Evolutionary conservation across 1,284 basidiomycete species (phyloP).

Genomic region (Ustilago xerochloae): DNA sequence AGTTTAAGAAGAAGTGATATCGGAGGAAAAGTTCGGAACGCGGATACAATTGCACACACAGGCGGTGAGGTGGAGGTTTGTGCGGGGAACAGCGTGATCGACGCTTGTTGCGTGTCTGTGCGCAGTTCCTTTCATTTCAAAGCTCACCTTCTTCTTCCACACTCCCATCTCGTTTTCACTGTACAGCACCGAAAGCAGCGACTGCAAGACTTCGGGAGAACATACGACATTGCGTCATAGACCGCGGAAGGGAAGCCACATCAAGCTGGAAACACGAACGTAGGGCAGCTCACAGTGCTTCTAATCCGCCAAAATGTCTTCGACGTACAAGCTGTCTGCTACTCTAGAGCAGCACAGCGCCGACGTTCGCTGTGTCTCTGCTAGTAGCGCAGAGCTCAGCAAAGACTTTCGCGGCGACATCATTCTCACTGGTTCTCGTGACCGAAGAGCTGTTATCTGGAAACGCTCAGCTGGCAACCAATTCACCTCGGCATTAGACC

Average conservation of each 20-base stretch:
- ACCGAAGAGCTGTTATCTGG: slow-evolving; percentile 51
- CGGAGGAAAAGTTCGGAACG: slow-evolving; percentile 6
- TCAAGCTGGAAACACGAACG: too few species aligned
- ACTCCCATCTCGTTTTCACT: not conserved
- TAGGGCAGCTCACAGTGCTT: not conserved
- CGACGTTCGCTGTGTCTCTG: slow-evolving; percentile 60
- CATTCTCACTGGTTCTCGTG: slow-evolving; percentile 57
- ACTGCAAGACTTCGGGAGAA: too few species aligned
- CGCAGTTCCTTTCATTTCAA: slow-evolving; percentile 5
- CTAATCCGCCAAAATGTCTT: slow-evolving; percentile 20
- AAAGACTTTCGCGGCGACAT: slow-evolving; percentile 39
- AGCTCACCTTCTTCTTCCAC: not conserved
- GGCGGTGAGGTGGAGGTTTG: slow-evolving; percentile 26
- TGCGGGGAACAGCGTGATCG: slow-evolving; percentile 29
- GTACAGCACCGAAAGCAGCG: too few species aligned
- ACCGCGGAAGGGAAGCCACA: too few species aligned
- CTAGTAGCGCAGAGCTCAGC: slow-evolving; percentile 22
- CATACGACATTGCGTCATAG: too few species aligned
- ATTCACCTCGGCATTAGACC: slow-evolving; percentile 34
- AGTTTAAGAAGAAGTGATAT: not conserved
- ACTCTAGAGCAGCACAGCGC: slow-evolving; percentile 54
- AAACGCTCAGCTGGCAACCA: slow-evolving; percentile 38
- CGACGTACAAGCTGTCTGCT: slow-evolving; percentile 50
- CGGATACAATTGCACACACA: slow-evolving; percentile 3
- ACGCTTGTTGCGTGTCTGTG: slow-evolving; percentile 30